These are phyloP conservation scores for Aspergillus nanangensis DNA, from an alignment of 495 filamentous ascomycete genomes.

Conservation along the genomic window DNA sequence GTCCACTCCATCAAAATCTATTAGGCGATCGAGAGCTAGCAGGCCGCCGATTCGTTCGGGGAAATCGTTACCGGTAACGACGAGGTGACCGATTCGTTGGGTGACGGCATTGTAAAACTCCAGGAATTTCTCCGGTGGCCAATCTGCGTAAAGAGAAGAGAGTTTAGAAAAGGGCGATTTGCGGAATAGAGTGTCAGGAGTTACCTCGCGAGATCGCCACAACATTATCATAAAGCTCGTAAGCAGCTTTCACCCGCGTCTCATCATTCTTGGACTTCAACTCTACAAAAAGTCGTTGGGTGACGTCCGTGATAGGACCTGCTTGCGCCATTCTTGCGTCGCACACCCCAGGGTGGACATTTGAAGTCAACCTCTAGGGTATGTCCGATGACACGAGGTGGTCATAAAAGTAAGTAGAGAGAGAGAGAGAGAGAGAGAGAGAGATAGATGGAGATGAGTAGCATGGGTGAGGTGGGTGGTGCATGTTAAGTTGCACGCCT, in stretches of 20 bases:
- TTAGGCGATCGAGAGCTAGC: constrained; percentile 83
- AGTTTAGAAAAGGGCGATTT: too few relatives aligned
- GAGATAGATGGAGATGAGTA: constrained; percentile 11
- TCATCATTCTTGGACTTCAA: constrained; percentile 54
- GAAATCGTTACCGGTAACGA: constrained; percentile 74
- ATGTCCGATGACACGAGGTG: constrained; percentile 25
- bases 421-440: constrained; percentile 20
- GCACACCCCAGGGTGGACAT: constrained; percentile 42
- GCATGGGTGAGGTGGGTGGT: constrained; percentile 12
- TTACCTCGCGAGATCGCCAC: constrained; percentile 47
- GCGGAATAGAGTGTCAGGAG: too few relatives aligned
- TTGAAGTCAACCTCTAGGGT: constrained; percentile 37
- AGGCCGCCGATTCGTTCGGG: constrained; percentile 88
- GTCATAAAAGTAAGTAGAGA: constrained; percentile 19
- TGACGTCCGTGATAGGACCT: constrained; percentile 43
- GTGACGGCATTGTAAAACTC: constrained; percentile 77
- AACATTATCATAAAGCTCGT: constrained; percentile 49
- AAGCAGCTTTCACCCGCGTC: constrained; percentile 43
- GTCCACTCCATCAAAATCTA: constrained; percentile 95
- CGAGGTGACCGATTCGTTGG: constrained; percentile 66
- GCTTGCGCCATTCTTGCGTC: constrained; percentile 47
- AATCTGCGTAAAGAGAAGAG: constrained; percentile 48
- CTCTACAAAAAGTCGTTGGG: constrained; percentile 44
- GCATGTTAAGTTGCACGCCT: constrained; percentile 8
- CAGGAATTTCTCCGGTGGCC: constrained; percentile 69